Evolutionary conservation across 768 basidiomycete species (phyloP), one percentile per base, ranked within the genome.

Genomic region (Russula sp.): DNA sequence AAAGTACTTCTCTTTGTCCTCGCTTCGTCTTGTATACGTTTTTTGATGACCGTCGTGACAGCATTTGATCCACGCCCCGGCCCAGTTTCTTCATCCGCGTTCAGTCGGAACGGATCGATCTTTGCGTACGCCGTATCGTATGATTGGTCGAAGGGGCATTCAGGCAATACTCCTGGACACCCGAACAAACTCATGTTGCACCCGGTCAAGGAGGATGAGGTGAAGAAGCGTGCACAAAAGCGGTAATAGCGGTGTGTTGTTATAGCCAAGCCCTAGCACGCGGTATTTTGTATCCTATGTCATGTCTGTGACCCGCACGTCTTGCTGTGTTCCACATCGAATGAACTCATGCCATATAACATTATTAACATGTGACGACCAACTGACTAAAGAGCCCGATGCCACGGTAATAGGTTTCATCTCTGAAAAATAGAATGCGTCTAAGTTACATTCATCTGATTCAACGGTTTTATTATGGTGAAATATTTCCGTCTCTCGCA

Each of bases 111-210:
- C 28, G 92, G 92, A 32, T 86, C 79, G 34, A 90, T 97, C 67
- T 92, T 97, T 72, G 95, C 94, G 0, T 97, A 97, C 69, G 89
- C 93, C 0, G 76, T 96, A 26, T 93, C 92, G 14, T 96, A 96
- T 68, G 94, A 96, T 72, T 96, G 94, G 94, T 90, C 88, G 18
- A 94, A 94, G 73, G 92, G 93, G 9, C 90, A 94, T 73, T 85
- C 86, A 14, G 94, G 93, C 24, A 92, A 89, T 82, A 88, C 88
- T 5, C 80, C 83, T 2, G 78, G 79, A 9, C 78, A 82, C 65
- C 84, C 87, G 20, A 92, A 92, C 77, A 92, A 93, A 75, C 74
- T 94, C 69, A 88, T 90, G 84, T 71, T 94, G 69, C 90, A 92
- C 71, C 85, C 86, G 24, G 89, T 88, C 79, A 92, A 91, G 75